Percentiles rank a stretch among this genome's conserved stretches.
These are phyloP conservation scores for Acacia melanoxylon DNA, from an alignment of 306 rosid genomes.

Conservation along the genomic window DNA sequence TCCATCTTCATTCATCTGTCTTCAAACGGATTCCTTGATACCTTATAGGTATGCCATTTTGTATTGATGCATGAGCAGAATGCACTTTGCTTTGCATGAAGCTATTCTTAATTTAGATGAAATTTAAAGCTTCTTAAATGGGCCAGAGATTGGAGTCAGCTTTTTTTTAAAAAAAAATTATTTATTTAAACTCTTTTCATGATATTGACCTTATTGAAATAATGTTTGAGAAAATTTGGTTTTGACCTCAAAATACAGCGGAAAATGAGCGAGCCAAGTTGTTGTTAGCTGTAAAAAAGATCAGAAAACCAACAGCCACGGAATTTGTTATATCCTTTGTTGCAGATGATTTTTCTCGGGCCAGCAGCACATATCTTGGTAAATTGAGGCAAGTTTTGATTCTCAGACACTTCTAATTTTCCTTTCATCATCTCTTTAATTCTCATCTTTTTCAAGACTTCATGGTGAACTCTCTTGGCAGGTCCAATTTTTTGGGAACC, in stretches of 20 bases:
- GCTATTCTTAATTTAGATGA: background rate
- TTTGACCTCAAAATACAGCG: conserved; percentile 43
- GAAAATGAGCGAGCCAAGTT: conserved; percentile 59
- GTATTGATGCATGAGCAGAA: background rate
- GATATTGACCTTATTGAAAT: background rate
- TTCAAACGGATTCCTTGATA: background rate
- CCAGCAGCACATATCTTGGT: conserved; percentile 63
- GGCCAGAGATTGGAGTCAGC: conserved; percentile 7
- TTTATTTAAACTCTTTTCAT: background rate
- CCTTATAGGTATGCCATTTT: background rate
- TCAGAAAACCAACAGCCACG: conserved; percentile 66
- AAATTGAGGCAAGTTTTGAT: conserved; percentile 66
- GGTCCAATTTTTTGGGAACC: conserved; percentile 78
- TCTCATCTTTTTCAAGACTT: conserved; percentile 14
- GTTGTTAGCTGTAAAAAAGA: conserved; percentile 68
- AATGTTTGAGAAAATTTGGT: conserved; percentile 26
- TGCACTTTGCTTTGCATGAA: background rate
- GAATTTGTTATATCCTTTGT: conserved; percentile 55
- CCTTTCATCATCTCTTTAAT: background rate
- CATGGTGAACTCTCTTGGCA: conserved; percentile 34
- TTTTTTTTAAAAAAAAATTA: background rate
- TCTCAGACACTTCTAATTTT: background rate
- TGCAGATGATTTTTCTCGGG: conserved; percentile 60
- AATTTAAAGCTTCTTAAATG: conserved; percentile 15
- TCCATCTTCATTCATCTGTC: background rate